A percentile compares a stretch with the other conserved stretches of the same genome.
Conservation (phyloP, 768 basidiomycete species). For the Trametes cingulata region DNA sequence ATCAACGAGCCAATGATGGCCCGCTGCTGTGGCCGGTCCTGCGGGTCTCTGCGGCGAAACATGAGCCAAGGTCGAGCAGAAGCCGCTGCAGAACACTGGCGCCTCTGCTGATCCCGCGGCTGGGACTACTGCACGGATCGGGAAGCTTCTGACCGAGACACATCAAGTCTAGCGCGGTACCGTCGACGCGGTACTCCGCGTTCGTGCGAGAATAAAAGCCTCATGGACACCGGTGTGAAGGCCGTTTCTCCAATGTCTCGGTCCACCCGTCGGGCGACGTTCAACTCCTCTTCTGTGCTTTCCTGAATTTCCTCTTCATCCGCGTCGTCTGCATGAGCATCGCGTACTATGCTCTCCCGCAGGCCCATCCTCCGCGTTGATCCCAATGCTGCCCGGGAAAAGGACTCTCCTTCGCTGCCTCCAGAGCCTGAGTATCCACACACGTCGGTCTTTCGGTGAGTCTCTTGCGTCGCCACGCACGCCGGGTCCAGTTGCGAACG, state of each 20-base stretch:
- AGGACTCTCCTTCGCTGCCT: neutral
- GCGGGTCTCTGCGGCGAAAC: neutral
- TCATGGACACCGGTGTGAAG: slow-evolving; percentile 17
- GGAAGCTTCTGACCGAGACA: slow-evolving; percentile 9
- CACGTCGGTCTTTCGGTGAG: slow-evolving; percentile 32
- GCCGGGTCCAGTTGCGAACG: neutral
- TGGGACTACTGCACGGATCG: slow-evolving; percentile 3
- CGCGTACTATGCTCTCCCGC: slow-evolving; percentile 13
- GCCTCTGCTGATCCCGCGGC: slow-evolving; percentile 14
- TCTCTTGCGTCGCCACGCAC: neutral
- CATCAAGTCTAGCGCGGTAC: slow-evolving; percentile 19
- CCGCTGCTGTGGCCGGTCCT: neutral
- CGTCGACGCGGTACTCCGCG: slow-evolving; percentile 14
- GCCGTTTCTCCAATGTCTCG: slow-evolving; percentile 18
- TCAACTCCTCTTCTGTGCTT: slow-evolving; percentile 10
- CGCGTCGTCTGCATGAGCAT: slow-evolving; percentile 12
- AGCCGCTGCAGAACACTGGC: neutral
- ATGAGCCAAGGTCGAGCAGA: slow-evolving; percentile 4
- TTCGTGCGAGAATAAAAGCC: slow-evolving; percentile 19
- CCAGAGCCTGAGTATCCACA: slow-evolving; percentile 22
- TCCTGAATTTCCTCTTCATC: slow-evolving; percentile 9
- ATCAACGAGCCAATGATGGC: slow-evolving; percentile 8
- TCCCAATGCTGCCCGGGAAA: slow-evolving; percentile 9
- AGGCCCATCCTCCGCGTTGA: slow-evolving; percentile 19
- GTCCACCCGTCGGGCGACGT: slow-evolving; percentile 14